These are phyloP conservation scores for Russula foetens DNA, from an alignment of 768 basidiomycete genomes.

Conservation along the genomic window DNA sequence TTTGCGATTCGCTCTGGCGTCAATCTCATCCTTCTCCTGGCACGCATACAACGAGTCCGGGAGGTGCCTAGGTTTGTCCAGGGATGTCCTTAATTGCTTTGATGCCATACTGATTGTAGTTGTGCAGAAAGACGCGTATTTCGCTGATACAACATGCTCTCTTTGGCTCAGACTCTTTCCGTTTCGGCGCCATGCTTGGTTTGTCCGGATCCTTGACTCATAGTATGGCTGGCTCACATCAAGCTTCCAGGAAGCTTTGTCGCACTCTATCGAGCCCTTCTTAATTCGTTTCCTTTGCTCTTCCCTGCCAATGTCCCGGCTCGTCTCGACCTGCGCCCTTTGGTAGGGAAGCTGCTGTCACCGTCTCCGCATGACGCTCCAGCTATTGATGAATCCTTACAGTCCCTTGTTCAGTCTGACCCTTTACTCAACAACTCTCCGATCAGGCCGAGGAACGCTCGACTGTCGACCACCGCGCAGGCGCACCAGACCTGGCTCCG, in stretches of 20 bases:
- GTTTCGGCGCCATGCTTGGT: slow-evolving; percentile 89
- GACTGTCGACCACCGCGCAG: slow-evolving; percentile 54
- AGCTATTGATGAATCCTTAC: slow-evolving; percentile 20
- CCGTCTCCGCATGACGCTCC: slow-evolving; percentile 3
- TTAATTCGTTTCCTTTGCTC: slow-evolving; percentile 70
- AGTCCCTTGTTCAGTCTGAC: neutral
- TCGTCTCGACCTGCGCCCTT: slow-evolving; percentile 12
- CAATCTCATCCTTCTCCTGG: slow-evolving; percentile 68
- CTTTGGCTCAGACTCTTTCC: slow-evolving; percentile 72
- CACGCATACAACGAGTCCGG: slow-evolving; percentile 63
- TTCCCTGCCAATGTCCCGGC: slow-evolving; percentile 33
- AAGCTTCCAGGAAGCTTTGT: slow-evolving; percentile 58
- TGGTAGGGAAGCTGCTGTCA: slow-evolving; percentile 1
- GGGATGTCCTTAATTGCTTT: neutral
- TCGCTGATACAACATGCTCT: slow-evolving; percentile 73
- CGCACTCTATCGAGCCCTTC: slow-evolving; percentile 66
- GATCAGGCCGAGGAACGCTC: slow-evolving; percentile 30
- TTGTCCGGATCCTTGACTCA: neutral
- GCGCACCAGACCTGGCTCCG: slow-evolving; percentile 55
- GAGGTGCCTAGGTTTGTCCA: slow-evolving; percentile 16
- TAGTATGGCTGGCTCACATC: neutral
- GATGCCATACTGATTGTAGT: neutral
- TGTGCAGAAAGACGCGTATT: slow-evolving; percentile 49
- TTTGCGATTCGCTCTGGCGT: slow-evolving; percentile 78
- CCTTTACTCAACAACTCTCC: slow-evolving; percentile 10